A percentile compares a stretch with the other conserved stretches of the same genome.
phyloP scores from a whole-genome alignment of 1,139 yeast genomes.

The Yamadazyma atmosphaerica region DNA sequence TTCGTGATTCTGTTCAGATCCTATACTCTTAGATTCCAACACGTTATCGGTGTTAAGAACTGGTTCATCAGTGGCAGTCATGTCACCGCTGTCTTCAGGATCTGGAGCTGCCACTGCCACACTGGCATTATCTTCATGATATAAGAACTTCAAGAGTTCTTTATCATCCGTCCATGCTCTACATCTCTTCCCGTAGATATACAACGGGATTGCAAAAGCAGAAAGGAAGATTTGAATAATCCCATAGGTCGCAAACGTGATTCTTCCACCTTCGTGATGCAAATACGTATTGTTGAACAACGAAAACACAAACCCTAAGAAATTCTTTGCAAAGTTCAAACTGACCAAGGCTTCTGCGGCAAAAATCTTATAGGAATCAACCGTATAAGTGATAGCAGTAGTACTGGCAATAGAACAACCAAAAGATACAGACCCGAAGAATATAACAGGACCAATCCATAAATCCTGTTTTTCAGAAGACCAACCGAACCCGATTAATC shows the following conservation, averaged over 20 bases:
- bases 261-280: slow-evolving; percentile 42
- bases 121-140: slow-evolving; percentile 25
- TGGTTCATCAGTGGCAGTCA: slow-evolving; percentile 2
- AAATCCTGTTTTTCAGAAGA: slow-evolving; percentile 44
- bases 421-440: slow-evolving; percentile 56
- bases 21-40: slow-evolving; percentile 3
- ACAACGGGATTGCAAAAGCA: slow-evolving; percentile 51
- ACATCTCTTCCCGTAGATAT: slow-evolving; percentile 53
- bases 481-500: slow-evolving; percentile 68
- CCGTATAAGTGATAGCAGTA: slow-evolving; percentile 60
- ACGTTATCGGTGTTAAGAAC: slow-evolving; percentile 5
- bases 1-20: slow-evolving; percentile 2
- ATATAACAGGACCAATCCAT: slow-evolving; percentile 63
- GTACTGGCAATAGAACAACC: slow-evolving; percentile 64
- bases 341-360: slow-evolving; percentile 63
- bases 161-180: slow-evolving; percentile 54
- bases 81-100: slow-evolving; percentile 5
- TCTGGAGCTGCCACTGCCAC: slow-evolving; percentile 11
- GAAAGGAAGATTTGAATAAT: slow-evolving; percentile 51
- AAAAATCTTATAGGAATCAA: slow-evolving; percentile 58
- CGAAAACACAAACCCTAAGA: slow-evolving; percentile 57
- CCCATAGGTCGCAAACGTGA: slow-evolving; percentile 55
- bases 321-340: slow-evolving; percentile 54
- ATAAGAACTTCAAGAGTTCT: slow-evolving; percentile 35
- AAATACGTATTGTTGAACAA: slow-evolving; percentile 53